A percentile compares a stretch with the other conserved stretches of the same genome.
Evolutionary conservation across 768 basidiomycete genomes (phyloP).

Genomic region (Suillus placidus): DNA sequence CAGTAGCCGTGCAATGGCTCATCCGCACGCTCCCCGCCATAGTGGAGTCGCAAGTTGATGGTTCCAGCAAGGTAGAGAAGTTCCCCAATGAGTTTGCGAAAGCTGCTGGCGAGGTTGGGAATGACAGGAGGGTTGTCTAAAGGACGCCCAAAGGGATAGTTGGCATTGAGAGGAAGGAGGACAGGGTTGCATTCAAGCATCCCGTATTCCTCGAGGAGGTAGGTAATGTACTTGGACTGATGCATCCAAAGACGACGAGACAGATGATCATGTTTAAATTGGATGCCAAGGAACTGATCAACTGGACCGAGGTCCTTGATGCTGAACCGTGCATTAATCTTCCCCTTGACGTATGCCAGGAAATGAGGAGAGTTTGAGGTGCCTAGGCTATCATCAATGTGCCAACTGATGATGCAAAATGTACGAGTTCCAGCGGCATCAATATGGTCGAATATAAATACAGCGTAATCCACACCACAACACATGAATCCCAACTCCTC

Average conservation of each 20-base stretch:
- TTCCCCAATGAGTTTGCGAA: neutral
- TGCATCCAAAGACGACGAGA: neutral
- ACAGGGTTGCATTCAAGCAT: neutral
- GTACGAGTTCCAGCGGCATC: neutral
- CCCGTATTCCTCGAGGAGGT: conserved; percentile 39
- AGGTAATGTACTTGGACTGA: neutral
- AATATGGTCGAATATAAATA: neutral
- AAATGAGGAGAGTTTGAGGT: neutral
- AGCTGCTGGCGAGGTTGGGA: neutral
- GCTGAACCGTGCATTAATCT: neutral
- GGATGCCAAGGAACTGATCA: neutral
- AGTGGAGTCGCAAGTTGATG: accelerated
- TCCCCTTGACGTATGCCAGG: neutral
- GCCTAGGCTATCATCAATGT: neutral
- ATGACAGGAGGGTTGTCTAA: neutral
- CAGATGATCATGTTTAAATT: neutral
- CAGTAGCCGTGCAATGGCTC: neutral
- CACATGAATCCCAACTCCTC: neutral
- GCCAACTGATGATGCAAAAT: neutral
- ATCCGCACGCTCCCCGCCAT: neutral
- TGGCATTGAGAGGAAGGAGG: neutral
- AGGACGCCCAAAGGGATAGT: neutral
- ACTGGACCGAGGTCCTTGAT: neutral
- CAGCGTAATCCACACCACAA: neutral
- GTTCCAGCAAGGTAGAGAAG: neutral